These are phyloP conservation scores for Mucor lusitanicus DNA, from an alignment of 371 early-diverging fungal species.

Conservation along the genomic window DNA sequence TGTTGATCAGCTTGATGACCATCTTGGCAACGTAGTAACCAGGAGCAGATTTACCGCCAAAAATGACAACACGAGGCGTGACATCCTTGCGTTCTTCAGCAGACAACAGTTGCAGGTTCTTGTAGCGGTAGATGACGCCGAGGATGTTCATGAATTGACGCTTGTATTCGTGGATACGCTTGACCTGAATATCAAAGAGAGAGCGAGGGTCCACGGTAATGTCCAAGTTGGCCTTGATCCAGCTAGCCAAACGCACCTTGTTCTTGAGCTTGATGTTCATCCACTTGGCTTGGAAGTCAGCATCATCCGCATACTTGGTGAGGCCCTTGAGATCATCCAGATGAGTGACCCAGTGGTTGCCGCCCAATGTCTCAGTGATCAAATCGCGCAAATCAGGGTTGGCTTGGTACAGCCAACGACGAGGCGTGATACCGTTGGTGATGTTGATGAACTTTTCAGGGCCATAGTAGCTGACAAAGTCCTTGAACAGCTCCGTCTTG, in stretches of 20 bases:
- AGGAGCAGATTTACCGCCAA: conserved; percentile 88
- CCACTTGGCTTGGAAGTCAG: conserved; percentile 80
- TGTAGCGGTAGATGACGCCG: conserved; percentile 88
- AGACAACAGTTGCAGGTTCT: conserved; percentile 71
- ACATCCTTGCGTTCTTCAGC: conserved; percentile 60
- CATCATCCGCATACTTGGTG: conserved; percentile 59
- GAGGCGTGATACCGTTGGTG: conserved; percentile 94
- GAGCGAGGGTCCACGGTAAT: conserved; percentile 81
- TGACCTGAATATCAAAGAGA: conserved; percentile 93
- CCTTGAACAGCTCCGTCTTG: conserved; percentile 79
- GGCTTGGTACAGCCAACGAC: conserved; percentile 92
- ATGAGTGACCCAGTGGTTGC: conserved; percentile 67
- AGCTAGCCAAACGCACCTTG: conserved; percentile 84
- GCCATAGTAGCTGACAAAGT: conserved; percentile 85
- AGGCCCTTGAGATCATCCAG: conserved; percentile 65
- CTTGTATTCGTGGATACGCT: conserved; percentile 97
- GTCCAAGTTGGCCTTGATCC: conserved; percentile 66
- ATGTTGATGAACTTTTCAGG: conserved; percentile 85
- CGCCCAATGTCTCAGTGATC: conserved; percentile 79
- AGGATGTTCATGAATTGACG: conserved; percentile 96
- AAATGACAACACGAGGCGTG: conserved; percentile 80
- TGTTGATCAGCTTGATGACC: conserved; percentile 94
- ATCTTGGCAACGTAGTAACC: conserved; percentile 96
- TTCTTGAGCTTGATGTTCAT: conserved; percentile 83
- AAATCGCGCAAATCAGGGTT: conserved; percentile 82